A percentile compares a stretch with the other conserved stretches of the same genome.
Conservation (phyloP, 169 alveolate genomes). For the Neospora caninum region DNA sequence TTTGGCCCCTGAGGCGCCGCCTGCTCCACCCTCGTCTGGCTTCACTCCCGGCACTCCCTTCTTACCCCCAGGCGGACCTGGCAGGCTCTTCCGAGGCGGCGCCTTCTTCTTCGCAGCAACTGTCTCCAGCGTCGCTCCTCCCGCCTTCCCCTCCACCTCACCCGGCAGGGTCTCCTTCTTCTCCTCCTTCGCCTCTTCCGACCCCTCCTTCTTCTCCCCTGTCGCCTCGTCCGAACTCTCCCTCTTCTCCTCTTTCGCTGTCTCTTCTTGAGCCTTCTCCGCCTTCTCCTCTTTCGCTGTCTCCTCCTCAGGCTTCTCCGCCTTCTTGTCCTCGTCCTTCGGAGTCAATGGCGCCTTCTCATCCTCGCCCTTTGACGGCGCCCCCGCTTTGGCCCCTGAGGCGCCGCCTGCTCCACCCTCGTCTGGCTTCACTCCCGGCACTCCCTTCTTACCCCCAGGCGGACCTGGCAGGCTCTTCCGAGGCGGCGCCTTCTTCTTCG, state of each 20-base stretch:
- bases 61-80: no score
- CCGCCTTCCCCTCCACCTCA: neutral
- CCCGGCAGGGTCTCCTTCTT: neutral
- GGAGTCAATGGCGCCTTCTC: neutral
- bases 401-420: neutral
- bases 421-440: constrained; percentile 20
- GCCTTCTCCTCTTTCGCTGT: neutral
- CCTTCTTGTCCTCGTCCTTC: neutral
- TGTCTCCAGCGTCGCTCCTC: neutral
- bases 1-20: neutral
- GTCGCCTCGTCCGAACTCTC: neutral
- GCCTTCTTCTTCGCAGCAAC: neutral
- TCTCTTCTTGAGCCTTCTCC: neutral
- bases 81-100: neutral
- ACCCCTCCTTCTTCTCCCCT: neutral
- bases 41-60: neutral
- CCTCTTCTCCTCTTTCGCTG: neutral
- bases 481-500: neutral
- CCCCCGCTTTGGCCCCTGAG: neutral
- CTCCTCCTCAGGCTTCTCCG: neutral
- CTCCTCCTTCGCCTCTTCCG: neutral
- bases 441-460: neutral
- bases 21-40: neutral
- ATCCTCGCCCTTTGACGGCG: neutral
- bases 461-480: neutral